Conservation (phyloP, 2,329 filamentous ascomycete genomes). For the Samsoniella hepiali region DNA sequence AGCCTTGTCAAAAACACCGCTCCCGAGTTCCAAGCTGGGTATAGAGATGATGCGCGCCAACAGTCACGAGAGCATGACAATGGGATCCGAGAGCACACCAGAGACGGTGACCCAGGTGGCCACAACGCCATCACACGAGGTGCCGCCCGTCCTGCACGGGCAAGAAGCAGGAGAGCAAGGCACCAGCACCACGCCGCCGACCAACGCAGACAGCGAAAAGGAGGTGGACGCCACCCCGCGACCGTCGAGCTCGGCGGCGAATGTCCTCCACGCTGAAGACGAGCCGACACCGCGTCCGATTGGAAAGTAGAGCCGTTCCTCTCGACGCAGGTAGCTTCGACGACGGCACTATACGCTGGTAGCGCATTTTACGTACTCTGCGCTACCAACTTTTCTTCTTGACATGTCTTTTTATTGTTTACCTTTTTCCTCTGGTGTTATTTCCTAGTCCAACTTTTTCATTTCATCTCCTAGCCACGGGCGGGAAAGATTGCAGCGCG, state of each 20-base stretch:
- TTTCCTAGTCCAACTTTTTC: constrained; percentile 7
- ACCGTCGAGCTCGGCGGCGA: constrained; percentile 25
- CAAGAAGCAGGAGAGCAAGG: constrained; percentile 18
- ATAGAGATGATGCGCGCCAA: constrained; percentile 98
- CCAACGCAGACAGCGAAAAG: constrained; percentile 10
- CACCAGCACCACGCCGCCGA: constrained; percentile 13
- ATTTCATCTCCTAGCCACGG: constrained; percentile 19
- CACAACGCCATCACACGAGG: constrained; percentile 47
- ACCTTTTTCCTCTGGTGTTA: background rate
- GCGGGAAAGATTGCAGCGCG: constrained; percentile 24
- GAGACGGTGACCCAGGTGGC: constrained; percentile 51
- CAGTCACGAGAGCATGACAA: constrained; percentile 75
- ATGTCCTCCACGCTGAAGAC: background rate
- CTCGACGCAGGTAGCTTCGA: constrained; percentile 15
- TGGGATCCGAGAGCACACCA: constrained; percentile 48
- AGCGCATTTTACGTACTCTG: background rate
- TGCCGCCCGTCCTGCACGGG: constrained; percentile 31
- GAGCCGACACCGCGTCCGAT: constrained; percentile 40
- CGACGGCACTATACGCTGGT: constrained; percentile 1
- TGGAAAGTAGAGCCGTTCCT: constrained; percentile 19
- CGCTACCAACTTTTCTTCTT: constrained; percentile 7
- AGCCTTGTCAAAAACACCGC: constrained; percentile 45
- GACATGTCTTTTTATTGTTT: constrained; percentile 1
- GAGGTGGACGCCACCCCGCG: constrained; percentile 44
- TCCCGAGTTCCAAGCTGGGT: constrained; percentile 82